Evolutionary conservation across 164 flowering plant species (phyloP), one percentile per base, ranked within the genome.

Genomic region (Magnolia changhungtana): DNA sequence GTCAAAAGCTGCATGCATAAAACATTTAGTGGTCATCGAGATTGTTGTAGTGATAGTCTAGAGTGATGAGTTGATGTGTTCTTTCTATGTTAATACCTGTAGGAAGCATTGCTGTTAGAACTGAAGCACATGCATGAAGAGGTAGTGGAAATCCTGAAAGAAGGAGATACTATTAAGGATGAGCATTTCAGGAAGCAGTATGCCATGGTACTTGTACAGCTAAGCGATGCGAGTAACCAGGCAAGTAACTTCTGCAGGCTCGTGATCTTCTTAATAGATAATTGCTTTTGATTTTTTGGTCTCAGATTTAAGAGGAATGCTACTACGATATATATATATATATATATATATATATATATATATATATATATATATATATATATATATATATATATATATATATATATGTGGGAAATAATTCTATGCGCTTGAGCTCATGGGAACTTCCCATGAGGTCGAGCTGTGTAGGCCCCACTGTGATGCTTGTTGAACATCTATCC

Each of bases 51-150:
- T 4, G 45, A 37, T 37, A 37, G 61, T 55, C 16, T 55, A 11
- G 18, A 11, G 61, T 55, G 18, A 55, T 55, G 61, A 37, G 61
- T 55, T 55, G 3, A 55, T 55, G 61, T 55, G 61, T 55, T 55
- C 18, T 55, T 55, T 55, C 18, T 55, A 55, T 55, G 13, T 55
- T 55, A 16, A 55, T 55, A 55, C 13, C 18, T 55, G 61, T 79
- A 91, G 95, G 87, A 87, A 74, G 88, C 90, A 19, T 72, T 89
- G 78, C 82, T 91, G 74, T 69, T 79, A 73, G 95, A 91, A 80
- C 79, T 91, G 78, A 85, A 79, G 75, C 87, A 84, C 79, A 86
- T 89, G 87, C 84, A 91, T 77, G 90, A 89, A 69, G 61, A 55
- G 13, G 87, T 86, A 52, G 31, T 73, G 67, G 88, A 80, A 70